Percentiles rank a stretch among this genome's conserved stretches.
Evolutionary conservation across 139 green algal species (phyloP).

Genomic region (Chlamydomonas sp.): DNA sequence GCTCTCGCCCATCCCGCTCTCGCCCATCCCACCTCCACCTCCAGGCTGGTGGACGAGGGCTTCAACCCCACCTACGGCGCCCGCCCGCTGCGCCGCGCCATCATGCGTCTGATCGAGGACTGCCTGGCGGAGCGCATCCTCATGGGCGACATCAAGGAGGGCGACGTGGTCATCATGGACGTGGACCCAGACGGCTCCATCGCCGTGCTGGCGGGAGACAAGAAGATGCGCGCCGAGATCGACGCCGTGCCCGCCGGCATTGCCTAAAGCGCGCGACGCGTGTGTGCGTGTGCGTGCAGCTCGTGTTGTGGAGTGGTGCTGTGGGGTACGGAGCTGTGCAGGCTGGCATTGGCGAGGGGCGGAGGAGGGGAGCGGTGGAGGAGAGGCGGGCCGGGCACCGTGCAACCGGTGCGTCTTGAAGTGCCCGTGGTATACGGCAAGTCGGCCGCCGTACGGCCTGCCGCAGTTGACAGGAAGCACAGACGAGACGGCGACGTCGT

Average conservation of each 20-base stretch:
- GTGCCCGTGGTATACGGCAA: no score
- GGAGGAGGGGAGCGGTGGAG: no score
- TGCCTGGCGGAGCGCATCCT: slow-evolving; percentile 95
- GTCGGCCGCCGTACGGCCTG: no score
- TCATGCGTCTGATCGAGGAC: slow-evolving; percentile 99
- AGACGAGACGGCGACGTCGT: no score
- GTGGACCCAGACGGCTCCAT: slow-evolving; percentile 91
- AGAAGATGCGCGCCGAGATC: slow-evolving; percentile 86
- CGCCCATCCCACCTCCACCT: background rate
- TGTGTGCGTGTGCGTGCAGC: no score
- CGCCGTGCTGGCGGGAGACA: slow-evolving; percentile 91
- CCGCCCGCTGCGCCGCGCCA: slow-evolving; percentile 96
- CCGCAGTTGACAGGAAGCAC: no score
- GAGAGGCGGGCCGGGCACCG: no score
- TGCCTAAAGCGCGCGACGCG: slow-evolving; percentile 56
- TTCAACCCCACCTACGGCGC: slow-evolving; percentile 99
- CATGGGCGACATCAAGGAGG: slow-evolving; percentile 93
- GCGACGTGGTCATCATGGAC: slow-evolving; percentile 94
- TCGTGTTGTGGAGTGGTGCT: no score
- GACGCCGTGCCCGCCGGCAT: slow-evolving; percentile 82
- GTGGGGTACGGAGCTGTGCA: no score
- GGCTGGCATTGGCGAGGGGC: no score
- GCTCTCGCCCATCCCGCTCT: background rate
- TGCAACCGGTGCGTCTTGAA: no score
- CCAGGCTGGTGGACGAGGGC: slow-evolving; percentile 96